These are phyloP conservation scores for Chlamydomonas incerta DNA, from an alignment of 139 green algal genomes.

Conservation along the genomic window DNA sequence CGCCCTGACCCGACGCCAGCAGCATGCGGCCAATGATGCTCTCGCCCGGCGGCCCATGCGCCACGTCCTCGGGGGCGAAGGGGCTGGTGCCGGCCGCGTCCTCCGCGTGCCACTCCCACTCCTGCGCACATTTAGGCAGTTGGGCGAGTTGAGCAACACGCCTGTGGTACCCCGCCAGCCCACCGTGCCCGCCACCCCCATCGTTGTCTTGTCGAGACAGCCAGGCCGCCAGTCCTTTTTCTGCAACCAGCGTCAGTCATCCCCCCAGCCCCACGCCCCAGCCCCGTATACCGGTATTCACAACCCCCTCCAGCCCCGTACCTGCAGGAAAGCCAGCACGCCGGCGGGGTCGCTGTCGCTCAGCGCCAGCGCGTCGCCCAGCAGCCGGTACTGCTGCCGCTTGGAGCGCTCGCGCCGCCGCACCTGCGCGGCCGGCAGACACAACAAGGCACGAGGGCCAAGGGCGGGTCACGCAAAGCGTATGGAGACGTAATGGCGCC, in stretches of 20 bases:
- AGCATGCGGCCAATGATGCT: constrained; percentile 9
- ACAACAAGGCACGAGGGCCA: neutral
- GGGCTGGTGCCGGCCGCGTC: neutral
- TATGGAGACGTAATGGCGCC: too few relatives aligned
- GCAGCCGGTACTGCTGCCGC: constrained; percentile 18
- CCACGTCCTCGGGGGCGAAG: neutral
- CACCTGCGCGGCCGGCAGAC: neutral
- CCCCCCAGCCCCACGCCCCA: too few relatives aligned
- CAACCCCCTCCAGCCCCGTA: neutral
- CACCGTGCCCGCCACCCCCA: too few relatives aligned
- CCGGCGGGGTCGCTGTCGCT: neutral
- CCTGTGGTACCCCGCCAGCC: too few relatives aligned
- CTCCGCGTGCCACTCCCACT: constrained; percentile 5
- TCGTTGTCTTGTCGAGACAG: too few relatives aligned
- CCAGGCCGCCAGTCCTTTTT: too few relatives aligned
- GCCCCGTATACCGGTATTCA: too few relatives aligned
- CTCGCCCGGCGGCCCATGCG: neutral
- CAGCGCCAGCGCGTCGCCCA: neutral
- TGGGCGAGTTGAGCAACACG: neutral
- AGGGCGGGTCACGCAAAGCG: too few relatives aligned
- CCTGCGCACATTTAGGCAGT: neutral
- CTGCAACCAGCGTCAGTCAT: too few relatives aligned
- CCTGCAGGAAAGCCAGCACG: constrained; percentile 8
- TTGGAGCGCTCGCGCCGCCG: constrained; percentile 33
- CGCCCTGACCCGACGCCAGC: neutral